A percentile compares a stretch with the other conserved stretches of the same genome.
phyloP scores from a whole-genome alignment of 371 early-diverging fungal species.

The Lichtheimia hyalospora region DNA sequence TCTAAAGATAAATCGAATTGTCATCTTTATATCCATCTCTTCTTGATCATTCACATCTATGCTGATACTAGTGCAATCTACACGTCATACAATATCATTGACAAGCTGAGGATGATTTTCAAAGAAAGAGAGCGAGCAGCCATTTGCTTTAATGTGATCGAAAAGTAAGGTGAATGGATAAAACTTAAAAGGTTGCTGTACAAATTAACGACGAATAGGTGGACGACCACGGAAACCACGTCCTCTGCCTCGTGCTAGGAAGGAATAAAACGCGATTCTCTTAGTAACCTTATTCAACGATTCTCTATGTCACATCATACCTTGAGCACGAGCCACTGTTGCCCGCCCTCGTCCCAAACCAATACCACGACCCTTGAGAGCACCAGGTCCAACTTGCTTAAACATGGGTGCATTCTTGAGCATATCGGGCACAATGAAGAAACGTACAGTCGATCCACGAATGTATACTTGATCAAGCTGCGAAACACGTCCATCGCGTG shows the following conservation, averaged over 20 bases:
- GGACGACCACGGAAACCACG: conserved; percentile 35
- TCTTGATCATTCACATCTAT: too few species aligned
- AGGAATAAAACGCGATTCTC: not conserved
- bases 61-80: too few species aligned
- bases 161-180: not conserved
- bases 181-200: too few species aligned
- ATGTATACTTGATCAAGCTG: conserved; percentile 95
- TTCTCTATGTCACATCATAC: conserved; percentile 20
- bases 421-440: conserved; percentile 98
- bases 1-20: too few species aligned
- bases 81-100: too few species aligned
- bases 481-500: conserved; percentile 86
- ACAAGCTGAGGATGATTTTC: too few species aligned
- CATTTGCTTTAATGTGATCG: not conserved
- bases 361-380: conserved; percentile 81
- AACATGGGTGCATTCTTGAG: conserved; percentile 98
- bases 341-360: conserved; percentile 87
- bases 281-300: not conserved
- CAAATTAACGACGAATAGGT: conserved; percentile 19
- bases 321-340: conserved; percentile 84
- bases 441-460: conserved; percentile 95
- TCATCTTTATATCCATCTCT: too few species aligned
- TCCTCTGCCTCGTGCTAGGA: conserved; percentile 30
- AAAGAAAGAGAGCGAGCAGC: too few species aligned
- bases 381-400: conserved; percentile 78